Conservation (phyloP, 2,329 filamentous ascomycete genomes). For the Kalmusia sp. region DNA sequence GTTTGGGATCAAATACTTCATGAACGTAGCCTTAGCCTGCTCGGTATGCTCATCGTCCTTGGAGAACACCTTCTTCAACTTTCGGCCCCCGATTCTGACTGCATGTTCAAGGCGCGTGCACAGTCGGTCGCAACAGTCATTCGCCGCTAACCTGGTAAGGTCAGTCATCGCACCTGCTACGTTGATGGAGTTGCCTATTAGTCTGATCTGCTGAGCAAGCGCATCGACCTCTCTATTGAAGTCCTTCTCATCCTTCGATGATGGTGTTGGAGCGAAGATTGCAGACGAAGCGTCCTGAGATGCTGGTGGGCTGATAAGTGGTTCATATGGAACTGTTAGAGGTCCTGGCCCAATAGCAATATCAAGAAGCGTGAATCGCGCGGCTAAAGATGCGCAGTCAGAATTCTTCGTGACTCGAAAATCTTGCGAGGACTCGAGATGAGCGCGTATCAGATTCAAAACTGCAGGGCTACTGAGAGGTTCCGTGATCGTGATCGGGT, state of each 20-base stretch:
- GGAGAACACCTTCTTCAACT: slow-evolving; percentile 45
- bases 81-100: slow-evolving; percentile 67
- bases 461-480: slow-evolving; percentile 32
- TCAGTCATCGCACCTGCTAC: slow-evolving; percentile 68
- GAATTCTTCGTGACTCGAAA: slow-evolving; percentile 64
- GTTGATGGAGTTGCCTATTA: slow-evolving; percentile 67
- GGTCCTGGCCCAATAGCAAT: slow-evolving; percentile 74
- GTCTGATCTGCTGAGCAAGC: slow-evolving; percentile 59
- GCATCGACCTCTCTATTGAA: slow-evolving; percentile 78
- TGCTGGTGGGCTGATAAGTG: slow-evolving; percentile 31
- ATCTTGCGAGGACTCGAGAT: slow-evolving; percentile 47
- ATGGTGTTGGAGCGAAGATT: slow-evolving; percentile 16
- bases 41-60: slow-evolving; percentile 53
- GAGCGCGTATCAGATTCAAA: slow-evolving; percentile 27
- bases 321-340: slow-evolving; percentile 36
- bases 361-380: slow-evolving; percentile 73
- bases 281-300: slow-evolving; percentile 29
- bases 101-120: slow-evolving; percentile 74
- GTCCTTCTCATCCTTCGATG: slow-evolving; percentile 46
- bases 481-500: slow-evolving; percentile 29
- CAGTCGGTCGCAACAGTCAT: slow-evolving; percentile 77
- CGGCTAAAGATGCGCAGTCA: slow-evolving; percentile 73
- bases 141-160: slow-evolving; percentile 73
- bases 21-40: slow-evolving; percentile 14
- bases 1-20: neutral